Conservation (phyloP, 1,284 basidiomycete species). For the Apiotrichum domesticum region DNA sequence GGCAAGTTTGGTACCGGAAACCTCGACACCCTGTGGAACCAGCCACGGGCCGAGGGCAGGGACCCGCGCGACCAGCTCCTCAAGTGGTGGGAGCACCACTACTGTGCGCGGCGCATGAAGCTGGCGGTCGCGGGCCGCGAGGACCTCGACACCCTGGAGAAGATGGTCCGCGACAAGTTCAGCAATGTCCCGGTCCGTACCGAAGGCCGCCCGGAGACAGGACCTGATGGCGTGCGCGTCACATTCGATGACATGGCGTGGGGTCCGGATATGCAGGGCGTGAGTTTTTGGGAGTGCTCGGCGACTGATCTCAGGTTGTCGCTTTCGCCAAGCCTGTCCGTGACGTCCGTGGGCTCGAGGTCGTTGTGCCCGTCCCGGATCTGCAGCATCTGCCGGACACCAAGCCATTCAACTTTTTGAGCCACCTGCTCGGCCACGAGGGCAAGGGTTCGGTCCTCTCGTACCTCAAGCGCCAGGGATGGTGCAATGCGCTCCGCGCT, state of each 20-base stretch:
- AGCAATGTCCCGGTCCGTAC: slow-evolving; percentile 39
- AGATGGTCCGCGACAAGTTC: slow-evolving; percentile 42
- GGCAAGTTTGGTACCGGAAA: slow-evolving; percentile 90
- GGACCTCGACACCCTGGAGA: slow-evolving; percentile 46
- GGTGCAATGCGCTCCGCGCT: slow-evolving; percentile 74
- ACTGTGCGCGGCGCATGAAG: slow-evolving; percentile 91
- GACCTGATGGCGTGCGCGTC: slow-evolving; percentile 38
- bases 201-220: slow-evolving; percentile 29
- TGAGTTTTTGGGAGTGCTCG: slow-evolving; percentile 49
- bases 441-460: slow-evolving; percentile 89
- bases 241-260: slow-evolving; percentile 71
- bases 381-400: slow-evolving; percentile 70
- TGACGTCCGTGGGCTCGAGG: slow-evolving; percentile 78
- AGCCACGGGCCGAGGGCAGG: slow-evolving; percentile 56
- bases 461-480: slow-evolving; percentile 85
- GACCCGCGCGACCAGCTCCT: slow-evolving; percentile 87
- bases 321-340: slow-evolving; percentile 86
- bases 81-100: slow-evolving; percentile 91
- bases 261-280: slow-evolving; percentile 65
- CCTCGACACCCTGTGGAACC: slow-evolving; percentile 69
- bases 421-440: slow-evolving; percentile 92
- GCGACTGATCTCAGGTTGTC: slow-evolving; percentile 57
- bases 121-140: slow-evolving; percentile 86
- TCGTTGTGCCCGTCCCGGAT: slow-evolving; percentile 83
- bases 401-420: slow-evolving; percentile 75